phyloP scores from a whole-genome alignment of 2,329 filamentous ascomycete genomes.

The Ascosphaera acerosa region DNA sequence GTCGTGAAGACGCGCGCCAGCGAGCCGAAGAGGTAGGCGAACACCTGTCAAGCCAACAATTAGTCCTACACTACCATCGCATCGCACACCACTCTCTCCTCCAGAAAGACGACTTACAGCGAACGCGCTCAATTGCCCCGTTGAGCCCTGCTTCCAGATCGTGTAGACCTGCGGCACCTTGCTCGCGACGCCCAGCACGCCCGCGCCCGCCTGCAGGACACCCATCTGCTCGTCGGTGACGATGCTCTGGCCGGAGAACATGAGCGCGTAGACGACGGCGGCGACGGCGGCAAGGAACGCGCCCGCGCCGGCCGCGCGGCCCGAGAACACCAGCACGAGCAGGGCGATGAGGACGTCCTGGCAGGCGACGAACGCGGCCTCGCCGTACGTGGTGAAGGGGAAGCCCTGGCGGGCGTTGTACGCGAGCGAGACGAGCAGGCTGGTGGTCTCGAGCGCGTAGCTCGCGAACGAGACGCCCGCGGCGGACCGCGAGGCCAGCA shows the following conservation, averaged over 20 bases:
- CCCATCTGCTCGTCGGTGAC: slow-evolving; percentile 41
- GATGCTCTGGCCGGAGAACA: slow-evolving; percentile 31
- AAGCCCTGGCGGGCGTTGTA: slow-evolving; percentile 84
- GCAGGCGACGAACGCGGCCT: slow-evolving; percentile 71
- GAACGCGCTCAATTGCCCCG: slow-evolving; percentile 89
- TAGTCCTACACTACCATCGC: slow-evolving; percentile 3
- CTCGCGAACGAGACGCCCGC: slow-evolving; percentile 69
- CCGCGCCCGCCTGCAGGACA: slow-evolving; percentile 63
- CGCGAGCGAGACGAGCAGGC: slow-evolving; percentile 68
- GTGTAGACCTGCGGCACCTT: slow-evolving; percentile 85
- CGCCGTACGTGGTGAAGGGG: slow-evolving; percentile 90
- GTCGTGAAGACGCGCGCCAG: slow-evolving; percentile 94
- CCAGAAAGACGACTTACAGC: slow-evolving; percentile 35
- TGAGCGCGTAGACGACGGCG: slow-evolving; percentile 41
- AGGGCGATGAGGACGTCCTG: slow-evolving; percentile 83
- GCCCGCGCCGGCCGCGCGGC: slow-evolving; percentile 40
- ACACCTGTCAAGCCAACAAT: slow-evolving; percentile 53
- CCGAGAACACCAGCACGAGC: slow-evolving; percentile 63
- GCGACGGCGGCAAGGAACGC: slow-evolving; percentile 57
- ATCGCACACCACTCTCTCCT: slow-evolving; percentile 2
- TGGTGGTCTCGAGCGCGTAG: slow-evolving; percentile 74
- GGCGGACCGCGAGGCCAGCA: slow-evolving; percentile 54
- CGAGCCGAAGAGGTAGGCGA: slow-evolving; percentile 89
- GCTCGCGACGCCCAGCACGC: slow-evolving; percentile 58
- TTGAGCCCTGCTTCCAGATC: slow-evolving; percentile 63